Evolutionary conservation across 2,329 filamentous ascomycete genomes (phyloP), one percentile per base, ranked within the genome.

Genomic region (Colletotrichum phormii): DNA sequence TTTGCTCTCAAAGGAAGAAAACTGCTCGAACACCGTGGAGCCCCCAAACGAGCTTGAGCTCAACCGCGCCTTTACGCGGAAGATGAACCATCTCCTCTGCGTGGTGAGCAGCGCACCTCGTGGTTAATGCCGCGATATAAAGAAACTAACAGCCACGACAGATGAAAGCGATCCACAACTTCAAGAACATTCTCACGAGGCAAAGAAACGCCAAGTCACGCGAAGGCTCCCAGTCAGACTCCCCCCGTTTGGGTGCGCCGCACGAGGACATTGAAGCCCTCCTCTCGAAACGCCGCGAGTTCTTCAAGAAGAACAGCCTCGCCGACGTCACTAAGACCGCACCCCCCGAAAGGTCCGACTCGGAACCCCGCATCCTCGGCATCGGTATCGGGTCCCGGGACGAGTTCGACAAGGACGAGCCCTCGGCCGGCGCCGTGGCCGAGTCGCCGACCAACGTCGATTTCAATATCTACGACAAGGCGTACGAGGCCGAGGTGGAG

Each of bases 111-210:
- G 18, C 42, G 18, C 18, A 37, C 62, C 57, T 24, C 42, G 54
- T 46, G 29, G 24, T 9, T 26, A n/a, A 35, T 29, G 3, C 42
- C 7, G 18, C 42, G 53, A 24, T n/a, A 60, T 18, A n/a, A 26
- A 26, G 22, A 37, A 33, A 69, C n/a, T 64, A 29, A 61, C 71
- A 76, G 26, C 15, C 13, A 42, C 22, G 42, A 35, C 75, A 95
- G 92, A 93, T 98, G 87, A 97, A 94, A 89, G 97, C 95, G 4
- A 96, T 97, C 53, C 92, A 93, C 75, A 94, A 93, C 71, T 98
- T 98, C 86, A 98, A 97, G 81, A 85, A 89, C 63, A 86, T 97
- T 9, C 84, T 97, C n/a, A 77, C 76, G 1, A 80, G 75, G 33
- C 78, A 76, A 24, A 72, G 72, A 62, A 46, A 64, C 60, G 22